Evolutionary conservation across 345 rosid species (phyloP).

Genomic region (Populus davidiana): DNA sequence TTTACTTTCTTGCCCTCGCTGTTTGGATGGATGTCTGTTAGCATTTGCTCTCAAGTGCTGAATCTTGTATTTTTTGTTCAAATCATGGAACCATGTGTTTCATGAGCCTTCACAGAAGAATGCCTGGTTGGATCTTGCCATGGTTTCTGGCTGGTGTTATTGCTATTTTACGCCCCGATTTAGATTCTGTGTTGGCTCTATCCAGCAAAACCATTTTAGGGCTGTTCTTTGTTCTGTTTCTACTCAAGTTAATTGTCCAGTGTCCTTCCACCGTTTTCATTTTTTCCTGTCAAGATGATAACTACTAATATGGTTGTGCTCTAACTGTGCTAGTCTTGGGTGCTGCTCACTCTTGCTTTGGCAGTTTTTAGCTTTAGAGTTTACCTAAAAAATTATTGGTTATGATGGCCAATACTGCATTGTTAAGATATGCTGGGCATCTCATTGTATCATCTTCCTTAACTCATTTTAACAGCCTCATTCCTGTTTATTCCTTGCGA

Average conservation of each 20-base stretch:
- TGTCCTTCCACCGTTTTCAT: background rate
- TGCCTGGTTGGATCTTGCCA: background rate
- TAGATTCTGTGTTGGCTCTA: background rate
- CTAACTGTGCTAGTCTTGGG: background rate
- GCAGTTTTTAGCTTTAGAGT: background rate
- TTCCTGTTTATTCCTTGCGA: background rate
- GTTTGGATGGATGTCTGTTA: background rate
- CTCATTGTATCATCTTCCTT: background rate
- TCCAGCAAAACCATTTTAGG: background rate
- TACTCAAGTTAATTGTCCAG: background rate
- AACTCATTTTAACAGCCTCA: background rate
- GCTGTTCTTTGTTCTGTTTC: background rate
- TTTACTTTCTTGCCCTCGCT: background rate
- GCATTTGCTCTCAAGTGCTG: background rate
- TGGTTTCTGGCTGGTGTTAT: background rate
- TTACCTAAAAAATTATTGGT: background rate
- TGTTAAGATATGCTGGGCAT: background rate
- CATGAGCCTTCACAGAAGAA: background rate
- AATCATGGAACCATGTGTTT: background rate
- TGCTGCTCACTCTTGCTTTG: background rate
- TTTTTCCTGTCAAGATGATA: background rate
- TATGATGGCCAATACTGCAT: background rate
- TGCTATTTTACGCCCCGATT: background rate
- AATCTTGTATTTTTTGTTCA: background rate
- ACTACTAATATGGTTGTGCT: background rate